Base-by-base conservation (phyloP, 805 yeast genomes). In the Starmerella kuoi region DNA sequence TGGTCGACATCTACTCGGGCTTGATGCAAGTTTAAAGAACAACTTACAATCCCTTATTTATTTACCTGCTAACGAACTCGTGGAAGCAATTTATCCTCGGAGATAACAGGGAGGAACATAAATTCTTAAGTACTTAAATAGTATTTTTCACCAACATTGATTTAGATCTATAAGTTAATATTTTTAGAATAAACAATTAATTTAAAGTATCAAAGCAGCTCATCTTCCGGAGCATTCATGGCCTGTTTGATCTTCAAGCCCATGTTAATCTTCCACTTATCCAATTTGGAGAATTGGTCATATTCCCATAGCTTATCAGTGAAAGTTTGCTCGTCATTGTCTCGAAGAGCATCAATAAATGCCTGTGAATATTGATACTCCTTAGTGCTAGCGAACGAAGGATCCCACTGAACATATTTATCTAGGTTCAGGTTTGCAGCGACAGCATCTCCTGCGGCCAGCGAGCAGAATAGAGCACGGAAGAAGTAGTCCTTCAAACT, bases 401-500 rank as follows among this genome's bases (percentile, higher is more conserved):
- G 76, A 55, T 87, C 96, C 68, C 87, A 77, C 28, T 69, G 73
- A 11, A 67, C 57, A 45, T 76, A 81, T 46, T 73, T 72, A 24
- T 73, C 75, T 40, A 82, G 60, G 28, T 84, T 72, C 55, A 81
- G 79, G 41, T 73, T 71, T 0, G 94, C 95, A 38, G 93, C 94
- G 27, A 93, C 87, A 30, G 74, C 67, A 61, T 91, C 98, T 50
- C 61, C 85, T 44, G 76, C 74, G 26, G 96, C 93, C 50, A 91
- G 67, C 40, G 79, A 74, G 59, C 95, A 84, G 43, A 91, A 67
- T 22, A 83, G 77, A 40, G 82, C 77, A 66, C 86, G 86, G 57
- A 84, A 67, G 55, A 82, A 86, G 61, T 88, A 85, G 44, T 91
- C 98, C 61, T 91, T 91, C 57, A 91, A 68, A 39, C 85, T 78